phyloP scores from a whole-genome alignment of 1,284 basidiomycete genomes.

The Ceratobasidium sp. region DNA sequence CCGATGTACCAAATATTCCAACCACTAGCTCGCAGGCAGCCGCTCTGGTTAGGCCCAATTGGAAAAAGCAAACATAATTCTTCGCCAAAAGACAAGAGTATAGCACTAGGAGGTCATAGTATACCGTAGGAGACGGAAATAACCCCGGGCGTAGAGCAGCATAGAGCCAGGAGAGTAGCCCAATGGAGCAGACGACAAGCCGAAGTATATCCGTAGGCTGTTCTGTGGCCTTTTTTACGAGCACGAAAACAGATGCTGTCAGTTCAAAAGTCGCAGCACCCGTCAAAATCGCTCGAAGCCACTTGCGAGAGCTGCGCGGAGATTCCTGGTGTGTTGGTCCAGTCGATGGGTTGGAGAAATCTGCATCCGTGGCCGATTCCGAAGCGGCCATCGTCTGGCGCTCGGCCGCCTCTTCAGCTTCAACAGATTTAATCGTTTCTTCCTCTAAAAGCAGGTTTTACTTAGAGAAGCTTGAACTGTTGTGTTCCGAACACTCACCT shows the following conservation, averaged over 20 bases:
- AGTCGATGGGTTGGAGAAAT: background rate
- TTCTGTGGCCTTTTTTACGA: background rate
- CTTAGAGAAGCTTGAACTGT: background rate
- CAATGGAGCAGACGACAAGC: background rate
- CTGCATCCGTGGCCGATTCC: slow-evolving; percentile 2
- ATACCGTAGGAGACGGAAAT: background rate
- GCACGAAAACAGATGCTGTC: background rate
- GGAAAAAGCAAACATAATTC: background rate
- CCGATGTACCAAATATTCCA: background rate
- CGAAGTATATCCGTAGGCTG: no score
- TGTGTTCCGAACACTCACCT: background rate
- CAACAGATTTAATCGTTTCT: slow-evolving; percentile 6
- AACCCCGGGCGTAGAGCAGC: background rate
- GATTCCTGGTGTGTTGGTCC: background rate
- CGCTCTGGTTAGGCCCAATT: background rate
- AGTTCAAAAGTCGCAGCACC: background rate
- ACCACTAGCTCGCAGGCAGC: background rate
- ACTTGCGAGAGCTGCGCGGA: background rate
- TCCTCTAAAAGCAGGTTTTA: no score
- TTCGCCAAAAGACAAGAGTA: slow-evolving; percentile 10
- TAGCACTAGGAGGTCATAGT: slow-evolving; percentile 12
- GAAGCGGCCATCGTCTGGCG: slow-evolving; percentile 1
- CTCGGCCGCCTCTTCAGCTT: slow-evolving; percentile 32
- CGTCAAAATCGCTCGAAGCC: background rate
- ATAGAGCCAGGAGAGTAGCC: slow-evolving; percentile 12